These are phyloP conservation scores for Phialocephala subalpina DNA, from an alignment of 2,329 filamentous ascomycete genomes.

Conservation along the genomic window DNA sequence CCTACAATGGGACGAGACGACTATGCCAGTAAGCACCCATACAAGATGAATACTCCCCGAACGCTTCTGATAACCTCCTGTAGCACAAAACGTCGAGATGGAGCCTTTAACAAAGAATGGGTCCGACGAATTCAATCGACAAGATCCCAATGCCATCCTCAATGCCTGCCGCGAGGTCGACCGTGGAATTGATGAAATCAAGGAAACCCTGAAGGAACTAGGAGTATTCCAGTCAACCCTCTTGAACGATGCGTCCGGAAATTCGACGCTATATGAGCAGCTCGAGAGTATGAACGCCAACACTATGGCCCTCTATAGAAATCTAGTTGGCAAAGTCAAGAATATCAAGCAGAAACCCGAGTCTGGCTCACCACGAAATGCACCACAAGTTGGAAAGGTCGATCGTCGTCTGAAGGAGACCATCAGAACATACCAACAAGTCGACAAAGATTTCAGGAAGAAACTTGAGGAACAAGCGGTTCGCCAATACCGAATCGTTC, in stretches of 20 bases:
- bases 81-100: conserved; percentile 69
- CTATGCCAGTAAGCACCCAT: conserved; percentile 46
- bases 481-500: conserved; percentile 89
- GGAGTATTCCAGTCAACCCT: conserved; percentile 69
- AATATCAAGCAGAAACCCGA: conserved; percentile 84
- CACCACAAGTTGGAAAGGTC: conserved; percentile 81
- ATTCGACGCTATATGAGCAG: conserved; percentile 70
- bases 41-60: background rate
- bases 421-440: conserved; percentile 81
- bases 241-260: conserved; percentile 67
- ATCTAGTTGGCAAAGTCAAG: conserved; percentile 80
- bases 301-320: conserved; percentile 84
- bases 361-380: conserved; percentile 75
- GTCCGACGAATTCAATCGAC: conserved; percentile 53
- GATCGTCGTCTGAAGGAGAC: conserved; percentile 82
- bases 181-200: conserved; percentile 76
- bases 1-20: conserved; percentile 48
- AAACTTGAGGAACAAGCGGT: conserved; percentile 84
- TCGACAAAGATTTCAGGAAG: conserved; percentile 83
- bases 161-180: conserved; percentile 87
- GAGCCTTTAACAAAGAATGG: conserved; percentile 59
- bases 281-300: conserved; percentile 79
- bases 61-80: background rate
- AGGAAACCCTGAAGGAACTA: conserved; percentile 75
- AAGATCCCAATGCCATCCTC: conserved; percentile 79